These are phyloP conservation scores for Claviceps sp. DNA, from an alignment of 2,329 filamentous ascomycete genomes.

Conservation along the genomic window DNA sequence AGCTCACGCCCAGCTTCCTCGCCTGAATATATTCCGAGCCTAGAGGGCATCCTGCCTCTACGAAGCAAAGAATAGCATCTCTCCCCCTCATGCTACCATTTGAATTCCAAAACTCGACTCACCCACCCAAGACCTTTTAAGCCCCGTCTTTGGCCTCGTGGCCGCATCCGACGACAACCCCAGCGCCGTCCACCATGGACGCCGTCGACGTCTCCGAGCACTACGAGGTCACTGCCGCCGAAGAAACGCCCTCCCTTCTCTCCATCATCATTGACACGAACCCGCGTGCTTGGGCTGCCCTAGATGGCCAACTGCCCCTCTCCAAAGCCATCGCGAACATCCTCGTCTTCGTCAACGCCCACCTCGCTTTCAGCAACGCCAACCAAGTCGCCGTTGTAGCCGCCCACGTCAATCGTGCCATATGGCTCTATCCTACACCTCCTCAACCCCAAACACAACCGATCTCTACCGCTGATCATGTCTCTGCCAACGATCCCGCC, in stretches of 20 bases:
- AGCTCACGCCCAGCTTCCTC: too few relatives aligned
- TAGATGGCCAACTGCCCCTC: conserved; percentile 62
- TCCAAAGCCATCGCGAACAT: conserved; percentile 76
- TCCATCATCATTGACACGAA: conserved; percentile 93
- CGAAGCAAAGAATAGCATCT: too few relatives aligned
- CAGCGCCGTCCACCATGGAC: conserved; percentile 29
- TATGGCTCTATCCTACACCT: conserved; percentile 70
- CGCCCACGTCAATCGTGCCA: conserved; percentile 71
- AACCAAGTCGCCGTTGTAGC: conserved; percentile 90
- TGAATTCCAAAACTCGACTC: not conserved
- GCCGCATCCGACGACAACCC: conserved; percentile 14
- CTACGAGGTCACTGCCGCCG: conserved; percentile 41
- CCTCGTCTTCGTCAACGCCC: conserved; percentile 92
- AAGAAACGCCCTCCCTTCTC: conserved; percentile 64
- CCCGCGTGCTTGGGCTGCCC: conserved; percentile 79
- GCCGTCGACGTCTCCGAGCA: conserved; percentile 45
- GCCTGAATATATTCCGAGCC: too few relatives aligned
- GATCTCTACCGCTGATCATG: conserved; percentile 20
- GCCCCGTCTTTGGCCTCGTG: conserved; percentile 16
- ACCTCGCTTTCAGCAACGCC: conserved; percentile 83
- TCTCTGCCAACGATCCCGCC: conserved; percentile 33
- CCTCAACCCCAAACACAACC: conserved; percentile 15
- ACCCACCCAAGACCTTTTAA: not conserved
- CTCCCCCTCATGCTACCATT: too few relatives aligned
- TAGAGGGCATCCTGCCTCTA: too few relatives aligned